Conservation (phyloP, 176 grass and related monocot genomes). For the Musa schizocarpa region DNA sequence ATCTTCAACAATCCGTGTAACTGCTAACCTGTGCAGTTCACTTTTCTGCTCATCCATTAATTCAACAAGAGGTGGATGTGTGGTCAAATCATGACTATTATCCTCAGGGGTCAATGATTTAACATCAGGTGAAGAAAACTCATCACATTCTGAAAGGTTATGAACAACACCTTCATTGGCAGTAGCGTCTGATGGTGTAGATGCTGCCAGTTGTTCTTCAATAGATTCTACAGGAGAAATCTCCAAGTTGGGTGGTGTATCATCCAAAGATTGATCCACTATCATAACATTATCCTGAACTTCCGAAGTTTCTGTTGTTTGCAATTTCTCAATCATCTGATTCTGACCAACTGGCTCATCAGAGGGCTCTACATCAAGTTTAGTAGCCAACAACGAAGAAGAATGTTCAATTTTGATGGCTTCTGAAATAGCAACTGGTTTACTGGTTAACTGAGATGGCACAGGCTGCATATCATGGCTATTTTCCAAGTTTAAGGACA, state of each 20-base stretch:
- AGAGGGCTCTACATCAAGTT: conserved; percentile 4
- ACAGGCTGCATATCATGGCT: conserved; percentile 22
- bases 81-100: conserved; percentile 54
- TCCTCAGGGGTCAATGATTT: conserved; percentile 38
- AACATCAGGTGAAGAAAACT: conserved; percentile 27
- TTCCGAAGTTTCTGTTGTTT: conserved; percentile 28
- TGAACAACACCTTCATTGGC: conserved; percentile 39
- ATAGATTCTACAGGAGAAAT: conserved; percentile 27
- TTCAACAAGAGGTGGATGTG: conserved; percentile 57
- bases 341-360: neutral
- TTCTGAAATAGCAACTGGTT: conserved; percentile 29
- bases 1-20: conserved; percentile 63
- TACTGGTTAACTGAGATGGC: conserved; percentile 25
- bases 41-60: conserved; percentile 56
- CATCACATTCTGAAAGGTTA: conserved; percentile 47
- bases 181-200: conserved; percentile 46
- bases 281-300: conserved; percentile 23
- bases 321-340: conserved; percentile 14
- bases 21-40: conserved; percentile 36
- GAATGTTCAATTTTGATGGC: conserved; percentile 19
- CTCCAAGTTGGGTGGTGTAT: conserved; percentile 6
- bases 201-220: conserved; percentile 36
- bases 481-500: conserved; percentile 37
- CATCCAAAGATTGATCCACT: conserved; percentile 28
- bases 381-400: conserved; percentile 18